Conservation (phyloP, 495 filamentous ascomycete genomes). For the Neurospora cerealis region DNA sequence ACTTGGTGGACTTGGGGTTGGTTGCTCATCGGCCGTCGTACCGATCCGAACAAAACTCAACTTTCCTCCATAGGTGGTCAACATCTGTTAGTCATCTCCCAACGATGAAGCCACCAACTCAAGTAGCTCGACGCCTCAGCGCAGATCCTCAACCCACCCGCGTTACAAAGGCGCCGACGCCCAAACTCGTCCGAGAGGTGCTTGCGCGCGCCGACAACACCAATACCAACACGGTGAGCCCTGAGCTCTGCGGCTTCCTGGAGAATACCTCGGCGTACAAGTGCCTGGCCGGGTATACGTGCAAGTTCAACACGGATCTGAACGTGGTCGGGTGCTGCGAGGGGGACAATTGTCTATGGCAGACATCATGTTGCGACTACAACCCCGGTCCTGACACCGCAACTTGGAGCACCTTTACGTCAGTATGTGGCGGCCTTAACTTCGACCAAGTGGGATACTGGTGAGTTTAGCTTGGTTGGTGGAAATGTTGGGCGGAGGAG, state of each 20-base stretch:
- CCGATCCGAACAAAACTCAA: background rate
- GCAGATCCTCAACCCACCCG: background rate
- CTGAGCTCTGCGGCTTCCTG: conserved; percentile 2
- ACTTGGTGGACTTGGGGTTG: background rate
- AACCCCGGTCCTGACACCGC: background rate
- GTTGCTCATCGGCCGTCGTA: background rate
- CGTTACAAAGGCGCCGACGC: background rate
- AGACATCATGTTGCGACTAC: conserved; percentile 1
- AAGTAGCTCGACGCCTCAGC: background rate
- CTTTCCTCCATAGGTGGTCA: background rate
- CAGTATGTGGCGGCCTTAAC: background rate
- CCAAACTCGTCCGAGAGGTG: background rate
- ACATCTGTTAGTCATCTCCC: background rate
- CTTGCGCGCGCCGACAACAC: background rate
- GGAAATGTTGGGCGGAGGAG: background rate
- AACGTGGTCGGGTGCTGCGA: conserved; percentile 3
- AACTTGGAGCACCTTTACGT: background rate
- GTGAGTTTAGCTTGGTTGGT: background rate
- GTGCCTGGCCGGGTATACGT: background rate
- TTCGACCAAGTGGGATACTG: background rate
- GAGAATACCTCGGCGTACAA: background rate
- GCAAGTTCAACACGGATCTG: conserved; percentile 7
- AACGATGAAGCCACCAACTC: background rate
- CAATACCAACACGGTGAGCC: background rate
- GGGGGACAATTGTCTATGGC: background rate